Base-by-base conservation (phyloP, 257 asterid species). In the Plectranthus barbatus region DNA sequence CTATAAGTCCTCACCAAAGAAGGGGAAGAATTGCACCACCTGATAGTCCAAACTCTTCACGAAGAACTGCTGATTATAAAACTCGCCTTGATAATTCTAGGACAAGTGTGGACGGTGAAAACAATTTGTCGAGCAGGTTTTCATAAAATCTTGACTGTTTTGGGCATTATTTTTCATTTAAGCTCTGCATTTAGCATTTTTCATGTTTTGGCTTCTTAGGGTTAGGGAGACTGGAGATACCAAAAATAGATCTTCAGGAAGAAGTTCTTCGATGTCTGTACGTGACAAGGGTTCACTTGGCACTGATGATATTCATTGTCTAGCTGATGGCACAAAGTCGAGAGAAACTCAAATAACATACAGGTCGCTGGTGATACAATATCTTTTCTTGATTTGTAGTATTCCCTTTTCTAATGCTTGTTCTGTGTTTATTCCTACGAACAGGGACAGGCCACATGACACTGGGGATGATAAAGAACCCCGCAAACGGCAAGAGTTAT, bases 371-470 rank as follows among this genome's bases (percentile, higher is more conserved):
- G 42, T 64, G 48, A 52, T 21, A 58, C 58, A 37, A 2, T 34
- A 7, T 29, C 15, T 58, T 56, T 31, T 37, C 53, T 64, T 20
- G 21, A 39, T 80, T 60, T 21, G 17, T 52, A 36, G 37, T 63
- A 51, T 39, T 60, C 31, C 49, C 33, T 7, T 67, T 59, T 57
- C 64, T 60, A 19, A 50, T 61, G 49, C 49, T 42, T 67, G 45
- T n/a, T 53, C 17, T 63, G 47, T 39, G 20, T 72, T 17, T 34
- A 23, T 72, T 36, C 66, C 56, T 52, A 8, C 60, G 46, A 39
- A 40, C 87, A 87, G 87, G 76, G 93, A 66, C 61, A 71, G 55
- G 42, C 39, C 46, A 45, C 67, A 76, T 63, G 83, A 68, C 60
- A 78, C 23, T 73, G 51, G 24, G 68, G 84, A 75, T 74, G 78